Evolutionary conservation across 2,329 filamentous ascomycete species (phyloP).

Genomic region (Pseudogymnoascus sp.): DNA sequence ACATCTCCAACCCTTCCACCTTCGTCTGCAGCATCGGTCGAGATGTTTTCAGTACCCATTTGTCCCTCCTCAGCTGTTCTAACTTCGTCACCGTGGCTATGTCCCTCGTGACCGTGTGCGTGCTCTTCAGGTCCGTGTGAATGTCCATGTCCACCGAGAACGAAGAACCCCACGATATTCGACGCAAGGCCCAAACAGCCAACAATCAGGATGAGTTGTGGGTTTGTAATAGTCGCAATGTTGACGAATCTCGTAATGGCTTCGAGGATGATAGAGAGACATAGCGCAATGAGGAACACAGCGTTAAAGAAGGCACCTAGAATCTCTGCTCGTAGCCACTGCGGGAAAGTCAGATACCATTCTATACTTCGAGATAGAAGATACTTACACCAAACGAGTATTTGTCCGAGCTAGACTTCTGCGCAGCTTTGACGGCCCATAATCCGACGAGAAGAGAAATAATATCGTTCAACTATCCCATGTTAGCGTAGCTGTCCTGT

Average conservation of each 20-base stretch:
- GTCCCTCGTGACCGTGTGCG: constrained; percentile 38
- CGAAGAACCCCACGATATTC: constrained; percentile 79
- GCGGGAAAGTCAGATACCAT: constrained; percentile 21
- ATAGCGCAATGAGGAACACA: constrained; percentile 93
- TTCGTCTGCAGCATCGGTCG: constrained; percentile 45
- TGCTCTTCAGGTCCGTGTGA: constrained; percentile 55
- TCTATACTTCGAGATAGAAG: not conserved
- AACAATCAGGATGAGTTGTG: constrained; percentile 81
- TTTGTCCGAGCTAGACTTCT: constrained; percentile 76
- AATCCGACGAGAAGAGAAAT: constrained; percentile 86
- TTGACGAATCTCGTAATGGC: constrained; percentile 88
- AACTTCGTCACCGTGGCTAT: constrained; percentile 32
- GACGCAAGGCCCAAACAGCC: constrained; percentile 79
- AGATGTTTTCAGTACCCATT: constrained; percentile 31
- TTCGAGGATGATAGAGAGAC: constrained; percentile 92
- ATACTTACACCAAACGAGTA: constrained; percentile 84
- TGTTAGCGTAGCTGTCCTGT: constrained; percentile 16
- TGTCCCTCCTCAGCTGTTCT: constrained; percentile 29
- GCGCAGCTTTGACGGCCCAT: constrained; percentile 89
- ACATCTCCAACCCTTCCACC: constrained; percentile 53
- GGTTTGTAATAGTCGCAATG: constrained; percentile 78
- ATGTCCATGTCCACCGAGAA: constrained; percentile 92
- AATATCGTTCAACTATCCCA: constrained; percentile 79
- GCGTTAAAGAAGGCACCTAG: constrained; percentile 94
- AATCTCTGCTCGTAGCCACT: constrained; percentile 97